Percentiles rank a stretch among this genome's conserved stretches.
Conservation (phyloP, 78 protist species). For the Corallochytrium limacisporum region DNA sequence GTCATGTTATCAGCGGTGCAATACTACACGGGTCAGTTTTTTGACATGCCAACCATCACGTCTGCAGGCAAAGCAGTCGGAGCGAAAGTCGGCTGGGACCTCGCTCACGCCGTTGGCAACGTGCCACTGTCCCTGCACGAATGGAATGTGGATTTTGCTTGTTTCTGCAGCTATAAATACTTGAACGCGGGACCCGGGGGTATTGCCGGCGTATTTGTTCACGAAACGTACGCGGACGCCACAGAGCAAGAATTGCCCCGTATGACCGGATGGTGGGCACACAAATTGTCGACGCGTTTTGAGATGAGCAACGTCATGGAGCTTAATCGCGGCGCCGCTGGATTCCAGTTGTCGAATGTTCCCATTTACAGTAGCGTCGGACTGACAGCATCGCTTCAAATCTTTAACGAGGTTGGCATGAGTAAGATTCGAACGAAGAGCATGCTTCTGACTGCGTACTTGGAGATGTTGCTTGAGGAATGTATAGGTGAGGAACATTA, state of each 20-base stretch:
- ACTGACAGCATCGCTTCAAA: constrained; percentile 38
- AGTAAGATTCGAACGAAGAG: constrained; percentile 31
- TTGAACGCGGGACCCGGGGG: constrained; percentile 80
- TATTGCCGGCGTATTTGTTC: constrained; percentile 72
- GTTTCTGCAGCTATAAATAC: constrained; percentile 88
- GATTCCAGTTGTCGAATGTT: neutral
- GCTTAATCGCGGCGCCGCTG: neutral
- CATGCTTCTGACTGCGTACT: constrained; percentile 47
- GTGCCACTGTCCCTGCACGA: constrained; percentile 69
- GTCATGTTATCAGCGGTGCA: constrained; percentile 42
- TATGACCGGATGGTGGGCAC: constrained; percentile 79
- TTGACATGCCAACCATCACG: constrained; percentile 62
- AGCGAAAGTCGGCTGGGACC: constrained; percentile 66
- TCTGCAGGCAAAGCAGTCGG: constrained; percentile 23
- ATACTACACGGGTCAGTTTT: constrained; percentile 68
- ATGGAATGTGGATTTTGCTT: constrained; percentile 84
- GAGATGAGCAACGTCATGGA: constrained; percentile 23
- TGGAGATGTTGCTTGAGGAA: constrained; percentile 37
- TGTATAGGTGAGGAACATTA: neutral
- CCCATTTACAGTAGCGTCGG: neutral
- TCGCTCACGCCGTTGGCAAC: constrained; percentile 86
- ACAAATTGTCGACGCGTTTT: constrained; percentile 51
- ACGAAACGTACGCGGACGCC: constrained; percentile 21
- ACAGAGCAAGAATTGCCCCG: neutral
- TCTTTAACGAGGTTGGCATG: constrained; percentile 47